Evolutionary conservation across 352 stramenopile species (phyloP).

Genomic region (Bremia lactucae): DNA sequence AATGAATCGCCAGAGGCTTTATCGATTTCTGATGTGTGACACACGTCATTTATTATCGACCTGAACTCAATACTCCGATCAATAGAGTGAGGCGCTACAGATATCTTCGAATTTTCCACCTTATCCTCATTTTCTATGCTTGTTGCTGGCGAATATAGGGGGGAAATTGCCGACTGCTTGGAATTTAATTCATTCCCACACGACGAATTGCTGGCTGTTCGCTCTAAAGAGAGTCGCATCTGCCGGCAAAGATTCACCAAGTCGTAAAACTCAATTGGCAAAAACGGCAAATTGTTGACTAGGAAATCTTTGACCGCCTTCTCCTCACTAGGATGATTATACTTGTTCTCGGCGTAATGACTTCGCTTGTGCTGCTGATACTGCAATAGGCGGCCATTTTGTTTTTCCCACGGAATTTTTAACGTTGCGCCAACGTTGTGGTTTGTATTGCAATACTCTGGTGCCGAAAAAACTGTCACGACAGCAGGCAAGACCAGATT

Average conservation of each 20-base stretch:
- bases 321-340: conserved; percentile 40
- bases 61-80: conserved; percentile 2
- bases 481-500: conserved; percentile 33
- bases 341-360: conserved; percentile 39
- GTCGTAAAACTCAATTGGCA: conserved; percentile 73
- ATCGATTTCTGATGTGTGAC: conserved; percentile 1
- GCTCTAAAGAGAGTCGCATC: conserved; percentile 36
- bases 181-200: conserved; percentile 2
- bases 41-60: conserved; percentile 9
- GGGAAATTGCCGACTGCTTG: conserved; percentile 26
- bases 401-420: conserved; percentile 43
- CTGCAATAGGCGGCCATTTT: conserved; percentile 28
- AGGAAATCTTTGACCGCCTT: conserved; percentile 44
- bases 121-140: conserved; percentile 10
- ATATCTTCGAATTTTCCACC: conserved; percentile 19
- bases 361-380: conserved; percentile 70
- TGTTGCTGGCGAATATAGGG: conserved; percentile 17
- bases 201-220: conserved; percentile 14
- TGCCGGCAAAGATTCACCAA: conserved; percentile 54
- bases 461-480: conserved; percentile 76
- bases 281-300: conserved; percentile 48
- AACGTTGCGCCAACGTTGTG: conserved; percentile 73
- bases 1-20: conserved; percentile 10
- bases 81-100: conserved; percentile 11
- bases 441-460: conserved; percentile 80